These are phyloP conservation scores for Pyrenochaeta sp. DNA, from an alignment of 2,329 filamentous ascomycete genomes.

Conservation along the genomic window DNA sequence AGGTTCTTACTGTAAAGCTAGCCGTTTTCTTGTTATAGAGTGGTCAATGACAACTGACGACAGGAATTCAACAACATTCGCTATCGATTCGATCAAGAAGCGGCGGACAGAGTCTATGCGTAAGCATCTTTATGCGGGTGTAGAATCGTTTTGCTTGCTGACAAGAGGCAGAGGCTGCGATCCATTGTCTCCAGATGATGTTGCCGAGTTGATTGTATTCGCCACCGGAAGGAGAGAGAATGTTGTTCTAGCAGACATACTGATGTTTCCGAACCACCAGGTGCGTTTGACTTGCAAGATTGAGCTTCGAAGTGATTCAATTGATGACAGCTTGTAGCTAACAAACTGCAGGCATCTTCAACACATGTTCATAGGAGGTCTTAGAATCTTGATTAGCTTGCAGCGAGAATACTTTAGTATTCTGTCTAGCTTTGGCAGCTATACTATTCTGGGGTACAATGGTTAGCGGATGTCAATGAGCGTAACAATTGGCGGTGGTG, in stretches of 20 bases:
- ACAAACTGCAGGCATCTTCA: background rate
- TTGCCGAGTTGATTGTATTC: slow-evolving; percentile 90
- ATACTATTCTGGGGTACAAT: too few relatives aligned
- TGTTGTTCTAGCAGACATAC: slow-evolving; percentile 83
- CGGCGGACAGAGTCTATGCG: slow-evolving; percentile 87
- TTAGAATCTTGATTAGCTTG: slow-evolving; percentile 40
- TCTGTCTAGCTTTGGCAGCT: too few relatives aligned
- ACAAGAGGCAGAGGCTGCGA: slow-evolving; percentile 60
- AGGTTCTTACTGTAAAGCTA: slow-evolving; percentile 75
- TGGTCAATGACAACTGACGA: background rate
- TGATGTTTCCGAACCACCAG: slow-evolving; percentile 87
- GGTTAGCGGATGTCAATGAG: too few relatives aligned
- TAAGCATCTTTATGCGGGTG: slow-evolving; percentile 11
- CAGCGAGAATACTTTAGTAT: too few relatives aligned
- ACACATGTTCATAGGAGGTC: background rate
- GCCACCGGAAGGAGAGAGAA: slow-evolving; percentile 82
- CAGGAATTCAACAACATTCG: slow-evolving; percentile 82
- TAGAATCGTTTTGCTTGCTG: slow-evolving; percentile 1
- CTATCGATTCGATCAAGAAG: slow-evolving; percentile 83
- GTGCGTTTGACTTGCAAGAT: slow-evolving; percentile 51
- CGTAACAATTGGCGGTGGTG: too few relatives aligned
- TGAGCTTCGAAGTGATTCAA: slow-evolving; percentile 33
- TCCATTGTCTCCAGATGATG: slow-evolving; percentile 84
- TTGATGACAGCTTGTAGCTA: background rate
- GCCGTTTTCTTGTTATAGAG: background rate